Evolutionary conservation across 176 grass and related monocot genomes (phyloP).

Genomic region (Otatea glauca): DNA sequence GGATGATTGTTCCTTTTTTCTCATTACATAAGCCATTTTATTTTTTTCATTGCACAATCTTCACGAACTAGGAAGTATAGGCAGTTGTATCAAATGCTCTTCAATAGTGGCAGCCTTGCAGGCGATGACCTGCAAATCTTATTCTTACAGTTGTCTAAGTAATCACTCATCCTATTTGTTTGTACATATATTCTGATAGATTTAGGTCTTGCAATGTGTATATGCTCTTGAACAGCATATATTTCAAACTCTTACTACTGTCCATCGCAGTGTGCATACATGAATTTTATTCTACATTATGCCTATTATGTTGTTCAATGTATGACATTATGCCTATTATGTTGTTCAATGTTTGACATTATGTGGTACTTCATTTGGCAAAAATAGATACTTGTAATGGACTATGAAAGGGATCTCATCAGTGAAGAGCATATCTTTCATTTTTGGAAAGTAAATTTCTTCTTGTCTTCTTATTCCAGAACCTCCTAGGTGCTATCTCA

Average conservation of each 20-base stretch:
- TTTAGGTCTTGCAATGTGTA: neutral
- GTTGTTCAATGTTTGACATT: neutral
- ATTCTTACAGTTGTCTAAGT: neutral
- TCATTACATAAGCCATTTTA: neutral
- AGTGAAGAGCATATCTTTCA: conserved; percentile 10
- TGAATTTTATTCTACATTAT: conserved; percentile 7
- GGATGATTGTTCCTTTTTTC: neutral
- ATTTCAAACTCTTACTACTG: conserved; percentile 1
- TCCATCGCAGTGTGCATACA: neutral
- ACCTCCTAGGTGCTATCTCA: conserved; percentile 82
- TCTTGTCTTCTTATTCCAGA: conserved; percentile 60
- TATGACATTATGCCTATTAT: neutral
- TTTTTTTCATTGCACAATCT: neutral
- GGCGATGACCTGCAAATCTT: neutral
- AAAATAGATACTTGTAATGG: conserved; percentile 3
- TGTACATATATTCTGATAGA: neutral
- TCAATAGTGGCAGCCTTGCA: neutral
- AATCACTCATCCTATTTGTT: neutral
- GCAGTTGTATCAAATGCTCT: conserved; percentile 18
- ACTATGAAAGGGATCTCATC: conserved; percentile 3
- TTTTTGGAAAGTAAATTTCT: neutral
- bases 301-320: neutral
- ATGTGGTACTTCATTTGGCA: neutral
- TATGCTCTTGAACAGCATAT: neutral
- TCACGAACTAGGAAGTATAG: neutral